Percentiles rank a stretch among this genome's conserved stretches.
Conservation (phyloP, 1,139 yeast genomes). For the Taphrina deformans region DNA sequence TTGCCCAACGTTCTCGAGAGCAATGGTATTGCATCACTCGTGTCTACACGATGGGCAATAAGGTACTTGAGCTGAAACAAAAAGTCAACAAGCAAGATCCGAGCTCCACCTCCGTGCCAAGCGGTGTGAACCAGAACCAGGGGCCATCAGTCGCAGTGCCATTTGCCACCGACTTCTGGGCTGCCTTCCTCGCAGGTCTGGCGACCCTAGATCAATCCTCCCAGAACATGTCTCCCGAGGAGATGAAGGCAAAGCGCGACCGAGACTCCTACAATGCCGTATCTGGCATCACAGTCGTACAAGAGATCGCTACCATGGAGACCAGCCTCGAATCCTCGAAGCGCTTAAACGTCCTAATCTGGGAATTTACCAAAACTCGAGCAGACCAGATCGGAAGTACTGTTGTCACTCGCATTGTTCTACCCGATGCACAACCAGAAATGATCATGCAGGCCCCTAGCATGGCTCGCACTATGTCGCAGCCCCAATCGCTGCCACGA, state of each 20-base stretch:
- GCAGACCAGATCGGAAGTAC: slow-evolving; percentile 9
- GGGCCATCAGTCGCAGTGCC: slow-evolving; percentile 30
- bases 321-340: slow-evolving; percentile 5
- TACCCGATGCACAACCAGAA: not conserved
- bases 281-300: slow-evolving; percentile 25
- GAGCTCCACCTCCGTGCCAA: not conserved
- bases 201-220: slow-evolving; percentile 3
- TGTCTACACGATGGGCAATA: slow-evolving; percentile 32
- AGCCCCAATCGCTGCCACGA: slow-evolving; percentile 19
- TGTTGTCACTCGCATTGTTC: slow-evolving; percentile 6
- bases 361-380: slow-evolving; percentile 19
- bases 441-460: slow-evolving; percentile 1
- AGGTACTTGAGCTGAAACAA: slow-evolving; percentile 31
- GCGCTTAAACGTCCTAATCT: slow-evolving; percentile 8
- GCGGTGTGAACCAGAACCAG: not conserved
- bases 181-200: slow-evolving; percentile 35
- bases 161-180: slow-evolving; percentile 36
- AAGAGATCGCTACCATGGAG: slow-evolving; percentile 18
- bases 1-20: slow-evolving; percentile 19
- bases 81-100: slow-evolving; percentile 21
- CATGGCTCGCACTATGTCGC: slow-evolving; percentile 22
- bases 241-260: slow-evolving; percentile 8
- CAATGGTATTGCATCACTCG: slow-evolving; percentile 34
- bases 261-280: slow-evolving; percentile 23
- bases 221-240: not conserved